phyloP scores from a whole-genome alignment of 768 basidiomycete species.

The Podaxis sp. region DNA sequence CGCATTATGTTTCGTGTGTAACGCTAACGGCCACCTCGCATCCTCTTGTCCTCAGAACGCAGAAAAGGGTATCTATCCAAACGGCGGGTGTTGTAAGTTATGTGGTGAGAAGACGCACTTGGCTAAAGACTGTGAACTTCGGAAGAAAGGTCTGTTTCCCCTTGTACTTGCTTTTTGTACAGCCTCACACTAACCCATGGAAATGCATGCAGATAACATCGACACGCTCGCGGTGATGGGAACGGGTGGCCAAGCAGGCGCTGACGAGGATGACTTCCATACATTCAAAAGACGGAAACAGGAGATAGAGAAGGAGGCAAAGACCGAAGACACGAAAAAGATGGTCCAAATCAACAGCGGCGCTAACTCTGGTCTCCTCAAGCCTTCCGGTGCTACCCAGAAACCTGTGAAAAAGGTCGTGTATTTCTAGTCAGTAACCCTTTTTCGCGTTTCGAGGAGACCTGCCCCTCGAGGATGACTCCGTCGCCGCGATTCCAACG shows the following conservation, averaged over 20 bases:
- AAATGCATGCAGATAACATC: slow-evolving; percentile 27
- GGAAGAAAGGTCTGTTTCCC: slow-evolving; percentile 49
- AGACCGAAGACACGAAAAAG: slow-evolving; percentile 40
- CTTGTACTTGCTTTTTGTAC: no score
- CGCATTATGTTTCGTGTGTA: slow-evolving; percentile 92
- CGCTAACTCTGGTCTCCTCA: background rate
- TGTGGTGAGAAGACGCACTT: slow-evolving; percentile 85
- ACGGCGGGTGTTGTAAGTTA: slow-evolving; percentile 88
- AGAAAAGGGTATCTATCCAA: slow-evolving; percentile 81
- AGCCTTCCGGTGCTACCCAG: background rate
- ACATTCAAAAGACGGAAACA: slow-evolving; percentile 61
- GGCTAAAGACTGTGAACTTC: slow-evolving; percentile 75
- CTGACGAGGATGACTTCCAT: slow-evolving; percentile 97
- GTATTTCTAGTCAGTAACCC: background rate
- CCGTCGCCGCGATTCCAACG: no score
- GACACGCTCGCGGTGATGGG: slow-evolving; percentile 38
- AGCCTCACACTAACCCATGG: background rate
- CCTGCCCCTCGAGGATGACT: no score
- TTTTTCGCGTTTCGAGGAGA: no score
- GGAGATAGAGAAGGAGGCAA: slow-evolving; percentile 63
- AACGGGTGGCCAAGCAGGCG: slow-evolving; percentile 58
- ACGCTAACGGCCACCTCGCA: slow-evolving; percentile 79
- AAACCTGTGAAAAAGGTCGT: slow-evolving; percentile 6
- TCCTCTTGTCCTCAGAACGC: slow-evolving; percentile 80
- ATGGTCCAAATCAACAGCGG: slow-evolving; percentile 2